Evolutionary conservation across 169 alveolate genomes (phyloP), one percentile per base, ranked within the genome.

Genomic region (Plasmodium chabaudi): DNA sequence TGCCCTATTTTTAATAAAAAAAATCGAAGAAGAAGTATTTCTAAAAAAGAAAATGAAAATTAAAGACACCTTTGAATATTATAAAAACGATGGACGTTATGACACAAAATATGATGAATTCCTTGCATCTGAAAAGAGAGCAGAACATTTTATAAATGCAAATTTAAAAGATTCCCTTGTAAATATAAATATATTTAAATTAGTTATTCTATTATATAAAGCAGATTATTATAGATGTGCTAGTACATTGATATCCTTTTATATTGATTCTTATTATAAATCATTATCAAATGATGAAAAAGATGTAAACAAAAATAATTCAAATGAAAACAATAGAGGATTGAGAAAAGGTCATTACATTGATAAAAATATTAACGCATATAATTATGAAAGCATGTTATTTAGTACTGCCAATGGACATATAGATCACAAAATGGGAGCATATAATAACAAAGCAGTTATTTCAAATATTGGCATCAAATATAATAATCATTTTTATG

Each of bases 191-290:
- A 86, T 86, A 25, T 70, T 39, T 17, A 86, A 86, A 42, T 51
- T 86, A 19, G 27, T 86, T 19, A 86, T 86, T 17, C 55, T 86
- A 2, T 44, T 86, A n/a, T 86, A 86, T 17, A 68, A 86, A 34
- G 91, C 87, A 10, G 91, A 71, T 53, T 86, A 69, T 61, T 86
- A 86, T 23, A 46, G 69, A 2, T 86, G 91, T 51, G 74, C 79
- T 7, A 86, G 91, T 17, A 60, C 87, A 10, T 55, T 86, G 7
- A 65, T 86, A 13, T 57, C 64, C 25, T 47, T 82, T 5, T 82
- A 65, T 53, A 67, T 82, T 0, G 82, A 82, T 65, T 56, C 64
- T 9, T 82, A 27, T 47, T 55, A 82, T 42, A 82, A 39, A 39
- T n/a, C 51, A 34, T 34, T 44, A 21, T 23, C 13, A 15, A 51